phyloP scores from a whole-genome alignment of 345 rosid species.

The Capsella bursapastoris region DNA sequence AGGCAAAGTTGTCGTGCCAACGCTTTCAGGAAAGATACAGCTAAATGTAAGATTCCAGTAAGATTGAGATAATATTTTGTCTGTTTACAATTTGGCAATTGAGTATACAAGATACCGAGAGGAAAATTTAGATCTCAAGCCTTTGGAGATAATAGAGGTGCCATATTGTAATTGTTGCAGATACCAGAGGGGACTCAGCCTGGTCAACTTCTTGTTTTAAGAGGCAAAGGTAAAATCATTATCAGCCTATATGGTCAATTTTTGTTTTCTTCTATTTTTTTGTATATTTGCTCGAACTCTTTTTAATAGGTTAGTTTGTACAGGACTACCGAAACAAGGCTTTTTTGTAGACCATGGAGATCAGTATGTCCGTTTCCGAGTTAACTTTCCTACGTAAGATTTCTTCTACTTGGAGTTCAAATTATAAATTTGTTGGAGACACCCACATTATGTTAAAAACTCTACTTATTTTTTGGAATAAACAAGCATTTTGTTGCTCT shows the following conservation, averaged over 20 bases:
- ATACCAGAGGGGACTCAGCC: constrained; percentile 90
- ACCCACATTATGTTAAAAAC: constrained; percentile 16
- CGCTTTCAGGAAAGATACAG: constrained; percentile 67
- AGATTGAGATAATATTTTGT: constrained; percentile 9
- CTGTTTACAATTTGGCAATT: constrained; percentile 7
- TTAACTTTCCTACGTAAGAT: constrained; percentile 82
- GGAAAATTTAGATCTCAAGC: constrained; percentile 15
- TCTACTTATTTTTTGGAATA: background rate
- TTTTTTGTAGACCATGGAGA: constrained; percentile 76
- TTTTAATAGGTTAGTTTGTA: constrained; percentile 36
- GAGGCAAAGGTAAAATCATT: constrained; percentile 72
- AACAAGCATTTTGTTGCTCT: constrained; percentile 17
- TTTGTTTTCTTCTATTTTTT: background rate
- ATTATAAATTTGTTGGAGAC: background rate
- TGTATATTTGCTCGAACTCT: constrained; percentile 19
- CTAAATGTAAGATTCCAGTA: constrained; percentile 57
- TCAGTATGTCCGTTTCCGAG: constrained; percentile 84
- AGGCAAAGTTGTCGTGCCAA: constrained; percentile 82
- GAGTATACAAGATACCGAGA: constrained; percentile 4
- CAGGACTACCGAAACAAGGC: constrained; percentile 83
- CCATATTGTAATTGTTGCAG: constrained; percentile 51
- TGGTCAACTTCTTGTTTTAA: constrained; percentile 72
- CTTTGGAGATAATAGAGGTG: constrained; percentile 18
- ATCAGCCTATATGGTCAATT: constrained; percentile 12
- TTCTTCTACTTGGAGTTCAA: constrained; percentile 12